Percentiles rank a stretch among this genome's conserved stretches.
phyloP scores from a whole-genome alignment of 2,329 filamentous ascomycete species.

The Colletotrichum kahawae region DNA sequence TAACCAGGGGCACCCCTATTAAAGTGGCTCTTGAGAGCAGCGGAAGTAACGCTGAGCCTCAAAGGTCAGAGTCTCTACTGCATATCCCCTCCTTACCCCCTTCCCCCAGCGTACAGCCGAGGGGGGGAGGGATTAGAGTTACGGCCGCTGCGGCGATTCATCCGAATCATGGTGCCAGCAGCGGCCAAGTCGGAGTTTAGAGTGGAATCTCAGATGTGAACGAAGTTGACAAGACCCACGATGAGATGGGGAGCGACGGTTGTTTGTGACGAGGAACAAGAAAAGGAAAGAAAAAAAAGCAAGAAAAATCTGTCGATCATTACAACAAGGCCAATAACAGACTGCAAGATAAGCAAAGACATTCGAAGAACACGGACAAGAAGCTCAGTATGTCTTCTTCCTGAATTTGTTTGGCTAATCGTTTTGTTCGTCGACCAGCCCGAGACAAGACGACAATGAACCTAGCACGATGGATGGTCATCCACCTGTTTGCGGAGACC shows the following conservation, averaged over 20 bases:
- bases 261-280: not conserved
- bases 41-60: not conserved
- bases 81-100: not conserved
- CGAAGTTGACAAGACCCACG: not conserved
- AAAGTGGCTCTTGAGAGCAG: not conserved
- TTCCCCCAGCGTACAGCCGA: not conserved
- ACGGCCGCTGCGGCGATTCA: not conserved
- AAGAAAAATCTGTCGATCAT: not conserved
- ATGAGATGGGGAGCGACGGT: not conserved
- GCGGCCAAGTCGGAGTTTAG: not conserved
- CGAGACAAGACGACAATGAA: not conserved
- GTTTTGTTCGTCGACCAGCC: not conserved
- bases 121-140: not conserved
- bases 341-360: not conserved
- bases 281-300: too few relatives aligned
- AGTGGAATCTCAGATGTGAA: not conserved
- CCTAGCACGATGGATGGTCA: not conserved
- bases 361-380: not conserved
- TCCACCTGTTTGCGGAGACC: not conserved
- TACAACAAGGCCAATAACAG: not conserved
- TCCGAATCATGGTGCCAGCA: not conserved
- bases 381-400: not conserved
- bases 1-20: not conserved
- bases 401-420: not conserved
- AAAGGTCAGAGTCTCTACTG: not conserved